Evolutionary conservation across 306 rosid species (phyloP).

Genomic region (Vachellia pachyceras): DNA sequence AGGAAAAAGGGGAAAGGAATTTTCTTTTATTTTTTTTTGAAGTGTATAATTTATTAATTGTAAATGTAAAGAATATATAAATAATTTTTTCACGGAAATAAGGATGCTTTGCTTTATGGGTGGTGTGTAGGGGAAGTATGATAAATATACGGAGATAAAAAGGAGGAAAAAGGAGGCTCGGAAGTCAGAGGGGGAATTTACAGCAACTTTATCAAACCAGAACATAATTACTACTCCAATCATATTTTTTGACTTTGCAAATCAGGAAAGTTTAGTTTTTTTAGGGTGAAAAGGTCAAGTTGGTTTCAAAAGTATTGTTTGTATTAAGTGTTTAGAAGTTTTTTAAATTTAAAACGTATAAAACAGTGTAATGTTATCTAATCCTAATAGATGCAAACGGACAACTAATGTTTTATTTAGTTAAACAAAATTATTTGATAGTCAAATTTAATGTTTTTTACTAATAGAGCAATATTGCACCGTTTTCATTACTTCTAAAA

Average conservation of each 20-base stretch:
- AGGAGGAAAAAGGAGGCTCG: not conserved
- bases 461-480: too few relatives aligned
- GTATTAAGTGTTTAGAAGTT: too few relatives aligned
- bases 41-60: too few relatives aligned
- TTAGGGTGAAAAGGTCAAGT: too few relatives aligned
- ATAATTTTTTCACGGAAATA: not conserved
- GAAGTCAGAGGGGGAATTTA: constrained; percentile 7
- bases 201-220: not conserved
- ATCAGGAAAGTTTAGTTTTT: not conserved
- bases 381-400: too few relatives aligned
- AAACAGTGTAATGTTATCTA: too few relatives aligned
- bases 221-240: not conserved
- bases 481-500: too few relatives aligned
- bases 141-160: constrained; percentile 34
- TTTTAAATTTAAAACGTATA: too few relatives aligned
- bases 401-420: too few relatives aligned
- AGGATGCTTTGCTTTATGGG: constrained; percentile 34
- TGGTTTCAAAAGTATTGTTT: too few relatives aligned
- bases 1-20: not conserved
- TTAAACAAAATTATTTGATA: too few relatives aligned
- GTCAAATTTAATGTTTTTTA: too few relatives aligned
- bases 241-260: constrained; percentile 2
- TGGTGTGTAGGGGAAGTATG: constrained; percentile 51
- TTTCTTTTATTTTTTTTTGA: not conserved
- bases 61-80: not conserved